Evolutionary conservation across 768 basidiomycete species (phyloP), one percentile per base, ranked within the genome.

Genomic region (Podaxis carcinomalis): DNA sequence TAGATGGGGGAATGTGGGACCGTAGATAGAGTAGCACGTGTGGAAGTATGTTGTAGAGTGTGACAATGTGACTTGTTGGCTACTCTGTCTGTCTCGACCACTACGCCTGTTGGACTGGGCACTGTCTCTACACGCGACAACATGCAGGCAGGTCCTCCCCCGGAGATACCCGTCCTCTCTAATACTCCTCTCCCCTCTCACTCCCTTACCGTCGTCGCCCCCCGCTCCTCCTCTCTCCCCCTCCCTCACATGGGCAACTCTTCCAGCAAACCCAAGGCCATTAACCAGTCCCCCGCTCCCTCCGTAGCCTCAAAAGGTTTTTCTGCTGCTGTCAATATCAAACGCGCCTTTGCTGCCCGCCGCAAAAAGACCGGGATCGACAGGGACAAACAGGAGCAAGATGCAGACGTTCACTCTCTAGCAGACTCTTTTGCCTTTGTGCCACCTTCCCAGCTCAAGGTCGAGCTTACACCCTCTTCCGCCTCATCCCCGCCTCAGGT

Each of bases 301-400:
- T 53, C 52, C 3, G 23, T 66, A 39, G 69, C 70, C 37, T 68
- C 65, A 63, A 76, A 73, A 57, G 72, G 74, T 39, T 64, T 76
- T 64, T 70, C 73, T 39, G 73, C 74, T 39, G 74, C 79, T 25
- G 71, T 72, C 62, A 83, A 78, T 67, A 72, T 89, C 51, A 86
- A 83, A 67, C 84, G 86, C 58, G 85, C 80, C 3, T 84, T 86
- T 66, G 84, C 74, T 46, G 76, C 69, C 19, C 78, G 85, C 50
- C 75, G 83, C 62, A 87, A 84, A 75, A 83, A 82, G 69, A 79
- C 83, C 5, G 82, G 83, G 66, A 82, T 84, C 66, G 67, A 47
- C 25, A 53, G 36, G 51, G 19, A 37, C 50, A 40, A 16, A 51
- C 19, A 39, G 47, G 57, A 40, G 54, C 56, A 42, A 36, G 63